A percentile compares a stretch with the other conserved stretches of the same genome.
Evolutionary conservation across 2,329 filamentous ascomycete species (phyloP).

Genomic region (Alternaria ethzedia): DNA sequence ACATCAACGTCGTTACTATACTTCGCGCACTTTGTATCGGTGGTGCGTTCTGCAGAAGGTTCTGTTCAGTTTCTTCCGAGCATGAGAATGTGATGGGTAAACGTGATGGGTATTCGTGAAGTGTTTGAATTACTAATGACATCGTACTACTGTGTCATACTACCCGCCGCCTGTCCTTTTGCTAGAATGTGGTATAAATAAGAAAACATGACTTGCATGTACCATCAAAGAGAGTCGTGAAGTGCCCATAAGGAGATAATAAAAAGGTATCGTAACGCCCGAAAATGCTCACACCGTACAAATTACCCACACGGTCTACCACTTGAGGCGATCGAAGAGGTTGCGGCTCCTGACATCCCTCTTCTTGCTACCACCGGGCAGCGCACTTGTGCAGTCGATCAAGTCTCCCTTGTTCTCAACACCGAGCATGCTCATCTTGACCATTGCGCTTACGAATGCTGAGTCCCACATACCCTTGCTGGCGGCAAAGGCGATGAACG

Average conservation of each 20-base stretch:
- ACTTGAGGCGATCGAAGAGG: conserved; percentile 34
- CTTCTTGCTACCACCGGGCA: conserved; percentile 41
- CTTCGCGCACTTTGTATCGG: not conserved
- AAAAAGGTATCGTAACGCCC: not conserved
- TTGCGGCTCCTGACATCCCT: conserved; percentile 39
- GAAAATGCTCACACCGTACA: not conserved
- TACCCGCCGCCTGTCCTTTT: not conserved
- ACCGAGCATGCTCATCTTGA: conserved; percentile 46
- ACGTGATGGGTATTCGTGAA: not conserved
- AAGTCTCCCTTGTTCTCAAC: conserved; percentile 25
- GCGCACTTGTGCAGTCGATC: conserved; percentile 42
- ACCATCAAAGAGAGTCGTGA: not conserved
- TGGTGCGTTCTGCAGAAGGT: not conserved
- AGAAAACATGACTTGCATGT: conserved; percentile 1
- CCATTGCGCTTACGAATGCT: conserved; percentile 46
- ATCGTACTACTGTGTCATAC: not conserved
- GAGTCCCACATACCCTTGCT: conserved; percentile 39
- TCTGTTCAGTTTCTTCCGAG: not conserved
- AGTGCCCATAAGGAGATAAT: not conserved
- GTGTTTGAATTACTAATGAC: not conserved
- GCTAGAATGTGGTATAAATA: not conserved
- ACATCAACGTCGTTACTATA: not conserved
- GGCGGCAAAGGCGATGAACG: conserved; percentile 30
- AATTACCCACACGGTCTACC: conserved; percentile 5
- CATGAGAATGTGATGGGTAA: not conserved